Percentiles rank a stretch among this genome's conserved stretches.
Conservation (phyloP, 306 rosid species). For the Citrullus colocynthis region DNA sequence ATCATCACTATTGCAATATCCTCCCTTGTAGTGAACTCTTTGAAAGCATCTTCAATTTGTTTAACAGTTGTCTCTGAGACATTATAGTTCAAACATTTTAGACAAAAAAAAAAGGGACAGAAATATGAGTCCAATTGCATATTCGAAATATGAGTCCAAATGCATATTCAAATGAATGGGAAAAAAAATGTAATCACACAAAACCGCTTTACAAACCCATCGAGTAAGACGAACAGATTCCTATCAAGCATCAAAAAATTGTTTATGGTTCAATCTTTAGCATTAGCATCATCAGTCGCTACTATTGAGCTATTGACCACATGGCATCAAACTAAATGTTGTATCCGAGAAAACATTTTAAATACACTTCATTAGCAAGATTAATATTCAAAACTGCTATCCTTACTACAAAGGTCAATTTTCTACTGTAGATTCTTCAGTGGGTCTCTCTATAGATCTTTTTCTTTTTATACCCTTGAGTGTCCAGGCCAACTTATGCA, state of each 20-base stretch:
- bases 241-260: slow-evolving; percentile 42
- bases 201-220: slow-evolving; percentile 47
- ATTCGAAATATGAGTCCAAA: neutral
- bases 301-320: slow-evolving; percentile 30
- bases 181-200: slow-evolving; percentile 42
- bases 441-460: neutral
- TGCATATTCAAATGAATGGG: neutral
- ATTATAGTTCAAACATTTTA: neutral
- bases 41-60: slow-evolving; percentile 91
- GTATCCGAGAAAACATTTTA: neutral
- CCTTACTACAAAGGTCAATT: neutral
- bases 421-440: neutral
- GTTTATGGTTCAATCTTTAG: slow-evolving; percentile 58
- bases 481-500: too few species aligned
- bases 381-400: neutral
- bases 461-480: too few species aligned
- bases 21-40: slow-evolving; percentile 75
- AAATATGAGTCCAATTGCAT: neutral
- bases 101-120: neutral
- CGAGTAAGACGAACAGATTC: slow-evolving; percentile 37
- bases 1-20: slow-evolving; percentile 78
- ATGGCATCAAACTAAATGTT: too few species aligned
- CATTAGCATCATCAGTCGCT: slow-evolving; percentile 57
- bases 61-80: slow-evolving; percentile 73
- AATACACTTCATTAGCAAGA: neutral